Base-by-base conservation (phyloP, 139 green algal genomes). In the Chlamydomonas asymmetrica region DNA sequence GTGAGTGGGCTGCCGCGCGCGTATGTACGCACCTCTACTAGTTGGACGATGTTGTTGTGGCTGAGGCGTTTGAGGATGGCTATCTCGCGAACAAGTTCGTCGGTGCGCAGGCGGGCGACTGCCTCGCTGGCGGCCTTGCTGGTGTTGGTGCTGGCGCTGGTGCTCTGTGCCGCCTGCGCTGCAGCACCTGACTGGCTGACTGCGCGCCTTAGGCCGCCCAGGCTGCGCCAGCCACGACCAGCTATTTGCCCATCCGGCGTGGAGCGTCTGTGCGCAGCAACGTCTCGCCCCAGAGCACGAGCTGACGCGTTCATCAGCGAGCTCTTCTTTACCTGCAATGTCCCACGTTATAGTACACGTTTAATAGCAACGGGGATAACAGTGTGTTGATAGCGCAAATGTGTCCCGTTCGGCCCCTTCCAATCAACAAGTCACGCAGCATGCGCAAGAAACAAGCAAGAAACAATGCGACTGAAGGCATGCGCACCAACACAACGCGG, bases 41-140 rank as follows among this genome's bases (percentile, higher is more conserved):
- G 75, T 63, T 84, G 82, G 31, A 90, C 80, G n/a, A 90, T 79
- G 71, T 90, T 89, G 27, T 79, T 79, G 78, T 92, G 88, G 23
- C 39, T 45, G 31, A 92, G 73, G 41, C 87, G 84, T 71, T 92
- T 92, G 68, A 92, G 71, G 41, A 92, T 86, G 25, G 85, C 85
- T 16, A 90, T 90, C 73, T 88, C 80, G 4, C 74, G 78, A 6
- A 86, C 76, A 25, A 86, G 41, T 32, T 84, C 78, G 71, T 90
- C 82, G 3, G 76, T 75, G 18, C 66, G 40, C 52, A 71, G n/a
- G 39, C 37, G 16, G 10, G 27, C 27, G 27, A 23, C 37, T 41
- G 27, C 54, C 5, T 27, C 43, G 25, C 34, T 2, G 4, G 60
- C 3, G 60, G 32, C 60, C 9, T 3, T n/a, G 32, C 5, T 3